These are phyloP conservation scores for Cytospora chrysosperma DNA, from an alignment of 2,329 filamentous ascomycete species.

Conservation along the genomic window DNA sequence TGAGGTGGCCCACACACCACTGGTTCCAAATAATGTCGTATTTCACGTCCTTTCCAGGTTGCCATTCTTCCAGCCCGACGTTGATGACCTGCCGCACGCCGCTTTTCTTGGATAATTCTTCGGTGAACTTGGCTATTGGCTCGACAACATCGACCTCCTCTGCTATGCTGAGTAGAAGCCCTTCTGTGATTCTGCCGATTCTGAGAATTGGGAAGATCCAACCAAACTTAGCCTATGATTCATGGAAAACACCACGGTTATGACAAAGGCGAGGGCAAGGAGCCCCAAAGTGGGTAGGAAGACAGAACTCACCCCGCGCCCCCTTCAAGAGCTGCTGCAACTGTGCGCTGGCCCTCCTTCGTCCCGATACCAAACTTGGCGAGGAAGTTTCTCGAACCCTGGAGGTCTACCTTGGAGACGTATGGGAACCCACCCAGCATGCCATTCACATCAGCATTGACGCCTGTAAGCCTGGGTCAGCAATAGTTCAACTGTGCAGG, in stretches of 20 bases:
- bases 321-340: conserved; percentile 38
- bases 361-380: conserved; percentile 60
- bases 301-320: conserved; percentile 40
- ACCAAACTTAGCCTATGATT: background rate
- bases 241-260: background rate
- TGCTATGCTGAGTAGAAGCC: conserved; percentile 70
- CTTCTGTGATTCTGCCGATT: conserved; percentile 80
- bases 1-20: conserved; percentile 85
- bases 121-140: conserved; percentile 79
- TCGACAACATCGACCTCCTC: conserved; percentile 78
- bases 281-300: background rate
- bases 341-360: conserved; percentile 33
- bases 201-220: conserved; percentile 40
- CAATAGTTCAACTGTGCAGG: too few species aligned
- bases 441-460: conserved; percentile 55
- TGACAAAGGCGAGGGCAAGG: too few species aligned
- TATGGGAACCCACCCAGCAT: conserved; percentile 74
- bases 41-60: conserved; percentile 39
- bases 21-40: conserved; percentile 90
- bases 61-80: conserved; percentile 72
- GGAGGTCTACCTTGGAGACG: conserved; percentile 68
- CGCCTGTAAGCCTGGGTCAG: conserved; percentile 11
- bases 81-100: conserved; percentile 67
- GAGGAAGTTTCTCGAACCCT: conserved; percentile 68
- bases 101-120: conserved; percentile 53